Evolutionary conservation across 805 yeast species (phyloP), one percentile per base, ranked within the genome.

Genomic region (Saccharomycopsis sp.): DNA sequence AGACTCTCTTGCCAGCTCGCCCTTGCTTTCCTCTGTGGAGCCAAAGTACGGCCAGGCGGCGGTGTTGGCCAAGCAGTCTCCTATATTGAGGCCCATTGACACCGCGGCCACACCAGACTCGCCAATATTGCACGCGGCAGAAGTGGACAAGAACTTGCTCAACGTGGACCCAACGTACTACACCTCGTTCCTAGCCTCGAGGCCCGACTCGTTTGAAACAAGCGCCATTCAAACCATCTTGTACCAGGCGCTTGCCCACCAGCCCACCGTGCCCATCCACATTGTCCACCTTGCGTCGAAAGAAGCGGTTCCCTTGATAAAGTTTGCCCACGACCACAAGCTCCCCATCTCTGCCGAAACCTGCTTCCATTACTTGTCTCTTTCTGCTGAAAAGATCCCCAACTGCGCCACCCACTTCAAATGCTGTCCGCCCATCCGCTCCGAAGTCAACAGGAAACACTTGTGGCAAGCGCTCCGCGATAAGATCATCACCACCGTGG

Each of bases 391-490:
- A 55, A 66, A 68, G 18, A 85, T 88, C 41, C 78, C 86, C 15
- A 71, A 77, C 52, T 75, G 84, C 39, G 76, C 80, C 10, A 88
- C 96, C 4, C 84, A 80, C 53, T 85, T 71, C 69, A 88, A 88
- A 61, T 89, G 96, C 56, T 89, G 96, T 58, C 97, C 97, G 1
- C 97, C 97, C 2, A 88, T 88, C 50, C 67, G 97, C 46, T 65
- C 81, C 1, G 77, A 80, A 48, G 68, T 69, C 33, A 89, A 89
- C 59, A 69, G 92, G 50, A 60, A 68, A 32, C 66, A 71, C 27
- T 68, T 88, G 34, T 89, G 96, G 96, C 62, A 69, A 42, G 96
- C 89, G 0, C 64, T 89, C 25, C 58, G 72, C 40, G 68, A 68
- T 17, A 77, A 75, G 27, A 63, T 77, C 23, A 79, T 88, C 46